Base-by-base conservation (phyloP, 768 basidiomycete genomes). In the Rhizopogon sp. region DNA sequence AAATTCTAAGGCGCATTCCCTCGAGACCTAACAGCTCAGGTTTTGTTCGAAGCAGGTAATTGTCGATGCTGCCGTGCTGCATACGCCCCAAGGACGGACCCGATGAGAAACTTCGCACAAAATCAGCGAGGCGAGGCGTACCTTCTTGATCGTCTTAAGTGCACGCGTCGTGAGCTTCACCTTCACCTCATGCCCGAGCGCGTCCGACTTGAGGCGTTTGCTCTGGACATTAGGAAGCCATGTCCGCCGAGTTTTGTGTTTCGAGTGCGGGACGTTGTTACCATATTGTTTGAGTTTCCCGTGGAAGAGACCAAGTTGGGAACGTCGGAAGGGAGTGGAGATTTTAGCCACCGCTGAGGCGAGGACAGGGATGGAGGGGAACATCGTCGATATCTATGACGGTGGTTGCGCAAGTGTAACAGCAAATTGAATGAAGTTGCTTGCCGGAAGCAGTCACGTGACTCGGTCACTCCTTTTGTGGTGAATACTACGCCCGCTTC, bases 151-250 rank as follows among this genome's bases (percentile, higher is more conserved):
- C 7, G 88, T 91, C 68, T 79, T 82, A 64, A 95, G 66, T 3
- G 90, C 90, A 28, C 87, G 72, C 29, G 88, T 82, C 1, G 91
- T 90, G 51, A 93, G 69, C 63, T 90, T 90, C 28, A 93, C 72
- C 50, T 76, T 75, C 5, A 95, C 64, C 43, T 73, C 73, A 50
- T 77, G 68, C 31, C 78, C 81, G 37, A 93, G 70, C 7, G 81
- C 70, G 13, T 88, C 85, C 11, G 88, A 92, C 59, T 74, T 79
- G 43, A 93, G 62, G 1, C 84, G 80, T 70, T 93, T 93, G 50
- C 75, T 74, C 60, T 93, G 91, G 22, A 93, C 79, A 70, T 95
- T 95, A 37, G 93, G 93, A 10, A 92, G 75, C 93, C 93, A 95
- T 43, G 87, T 80, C 40, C 93, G 78, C 49, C 88, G 85, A 25